phyloP scores from a whole-genome alignment of 2,329 filamentous ascomycete genomes.

The Trichoderma asperellum region DNA sequence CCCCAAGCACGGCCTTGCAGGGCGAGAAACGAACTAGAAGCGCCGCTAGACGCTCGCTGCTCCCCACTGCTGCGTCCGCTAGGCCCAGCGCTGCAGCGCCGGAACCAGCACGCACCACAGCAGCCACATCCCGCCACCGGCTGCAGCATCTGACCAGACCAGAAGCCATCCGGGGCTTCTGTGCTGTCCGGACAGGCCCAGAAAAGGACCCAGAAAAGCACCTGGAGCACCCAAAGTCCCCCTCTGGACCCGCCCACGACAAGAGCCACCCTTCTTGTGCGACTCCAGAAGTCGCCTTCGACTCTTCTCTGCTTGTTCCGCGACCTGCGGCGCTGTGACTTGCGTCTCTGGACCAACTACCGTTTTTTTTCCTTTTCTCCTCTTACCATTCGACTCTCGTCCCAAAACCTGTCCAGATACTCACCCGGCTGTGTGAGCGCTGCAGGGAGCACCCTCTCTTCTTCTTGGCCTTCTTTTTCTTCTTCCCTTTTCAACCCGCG shows the following conservation, averaged over 20 bases:
- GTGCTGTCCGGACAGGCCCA: background rate
- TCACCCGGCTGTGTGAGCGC: constrained; percentile 23
- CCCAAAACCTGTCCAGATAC: constrained; percentile 27
- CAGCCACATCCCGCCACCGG: constrained; percentile 29
- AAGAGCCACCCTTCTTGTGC: constrained; percentile 29
- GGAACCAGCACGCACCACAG: constrained; percentile 22
- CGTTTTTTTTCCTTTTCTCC: constrained; percentile 26
- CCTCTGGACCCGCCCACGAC: constrained; percentile 29
- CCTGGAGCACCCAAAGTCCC: background rate
- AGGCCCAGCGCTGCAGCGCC: constrained; percentile 7
- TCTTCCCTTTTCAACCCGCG: constrained; percentile 9
- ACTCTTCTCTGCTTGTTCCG: constrained; percentile 28
- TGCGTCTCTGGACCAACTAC: constrained; percentile 24
- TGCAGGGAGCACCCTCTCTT: constrained; percentile 27
- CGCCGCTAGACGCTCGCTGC: constrained; percentile 27
- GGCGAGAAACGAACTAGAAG: constrained; percentile 26
- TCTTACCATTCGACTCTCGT: constrained; percentile 12
- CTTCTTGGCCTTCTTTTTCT: constrained; percentile 12
- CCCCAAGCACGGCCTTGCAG: constrained; percentile 18
- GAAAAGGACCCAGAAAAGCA: background rate
- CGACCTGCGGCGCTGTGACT: constrained; percentile 26
- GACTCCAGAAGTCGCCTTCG: constrained; percentile 29
- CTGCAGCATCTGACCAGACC: constrained; percentile 24
- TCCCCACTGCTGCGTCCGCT: constrained; percentile 23
- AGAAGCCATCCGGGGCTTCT: constrained; percentile 13